Conservation (phyloP, 2,329 filamentous ascomycete species). For the Rhynchosporium agropyri region DNA sequence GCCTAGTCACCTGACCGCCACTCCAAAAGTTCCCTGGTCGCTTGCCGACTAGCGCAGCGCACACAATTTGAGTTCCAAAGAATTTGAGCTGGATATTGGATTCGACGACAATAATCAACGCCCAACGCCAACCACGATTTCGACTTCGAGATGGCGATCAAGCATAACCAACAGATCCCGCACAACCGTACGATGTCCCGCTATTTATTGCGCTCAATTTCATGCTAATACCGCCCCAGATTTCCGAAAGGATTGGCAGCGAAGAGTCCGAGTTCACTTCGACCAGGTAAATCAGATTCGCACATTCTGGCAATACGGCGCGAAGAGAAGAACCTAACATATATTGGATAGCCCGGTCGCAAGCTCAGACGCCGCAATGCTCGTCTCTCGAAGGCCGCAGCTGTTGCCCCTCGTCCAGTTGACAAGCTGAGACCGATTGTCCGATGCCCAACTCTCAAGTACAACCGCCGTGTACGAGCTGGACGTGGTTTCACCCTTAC, state of each 20-base stretch:
- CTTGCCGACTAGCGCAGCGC: constrained; percentile 4
- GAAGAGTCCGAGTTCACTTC: constrained; percentile 98
- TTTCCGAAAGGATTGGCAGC: constrained; percentile 99
- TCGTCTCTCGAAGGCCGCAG: constrained; percentile 91
- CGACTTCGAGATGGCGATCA: constrained; percentile 72
- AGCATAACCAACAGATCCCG: constrained; percentile 98
- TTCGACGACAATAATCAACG: constrained; percentile 29
- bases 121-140: constrained; percentile 36
- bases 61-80: neutral
- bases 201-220: constrained; percentile 36
- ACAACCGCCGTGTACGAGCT: constrained; percentile 96
- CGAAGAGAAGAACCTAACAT: constrained; percentile 40
- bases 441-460: constrained; percentile 96
- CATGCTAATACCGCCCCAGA: constrained; percentile 57
- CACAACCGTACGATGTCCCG: constrained; percentile 77
- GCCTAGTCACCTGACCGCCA: neutral
- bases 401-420: constrained; percentile 92
- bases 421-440: constrained; percentile 96
- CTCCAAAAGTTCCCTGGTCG: constrained; percentile 15
- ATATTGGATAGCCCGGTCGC: constrained; percentile 76
- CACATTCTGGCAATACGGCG: constrained; percentile 26
- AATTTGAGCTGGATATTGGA: constrained; percentile 8
- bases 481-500: constrained; percentile 96
- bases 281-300: constrained; percentile 79
- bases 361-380: constrained; percentile 91